phyloP scores from a whole-genome alignment of 257 asterid species.

The Primulina huaijiensis region DNA sequence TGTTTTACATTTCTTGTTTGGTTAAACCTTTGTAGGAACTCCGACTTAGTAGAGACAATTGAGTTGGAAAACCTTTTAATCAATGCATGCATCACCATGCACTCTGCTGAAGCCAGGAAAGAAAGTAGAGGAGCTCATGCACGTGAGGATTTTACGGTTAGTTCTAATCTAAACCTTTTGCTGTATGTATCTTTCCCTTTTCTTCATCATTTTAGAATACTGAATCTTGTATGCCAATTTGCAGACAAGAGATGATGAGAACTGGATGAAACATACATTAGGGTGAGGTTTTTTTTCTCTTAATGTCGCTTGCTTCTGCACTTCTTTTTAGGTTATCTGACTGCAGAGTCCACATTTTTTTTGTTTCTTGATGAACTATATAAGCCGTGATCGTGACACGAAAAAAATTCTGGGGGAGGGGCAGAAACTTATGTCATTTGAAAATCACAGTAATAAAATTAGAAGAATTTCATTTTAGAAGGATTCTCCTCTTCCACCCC shows the following conservation, averaged over 20 bases:
- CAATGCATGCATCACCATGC: slow-evolving; percentile 96
- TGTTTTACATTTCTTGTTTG: slow-evolving; percentile 4
- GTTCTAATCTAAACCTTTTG: slow-evolving; percentile 26
- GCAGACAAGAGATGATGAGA: slow-evolving; percentile 93
- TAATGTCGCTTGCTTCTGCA: not conserved
- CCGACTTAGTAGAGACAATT: slow-evolving; percentile 89
- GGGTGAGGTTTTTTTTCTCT: slow-evolving; percentile 55
- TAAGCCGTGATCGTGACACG: not conserved
- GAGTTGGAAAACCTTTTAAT: slow-evolving; percentile 95
- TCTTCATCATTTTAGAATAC: slow-evolving; percentile 16
- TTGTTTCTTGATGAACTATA: not conserved
- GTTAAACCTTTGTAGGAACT: slow-evolving; percentile 54
- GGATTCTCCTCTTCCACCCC: not conserved
- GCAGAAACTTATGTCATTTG: not conserved
- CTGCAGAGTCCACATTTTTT: not conserved
- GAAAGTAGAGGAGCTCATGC: slow-evolving; percentile 99
- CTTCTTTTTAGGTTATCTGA: not conserved
- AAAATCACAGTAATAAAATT: no score
- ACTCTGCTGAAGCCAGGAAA: slow-evolving; percentile 98
- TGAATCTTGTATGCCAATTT: slow-evolving; percentile 24
- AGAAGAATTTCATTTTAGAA: not conserved
- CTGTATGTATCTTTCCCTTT: not conserved
- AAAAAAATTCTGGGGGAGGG: not conserved
- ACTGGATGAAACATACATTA: slow-evolving; percentile 89
- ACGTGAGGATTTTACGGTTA: slow-evolving; percentile 93